A percentile compares a stretch with the other conserved stretches of the same genome.
Conservation (phyloP, 805 yeast species). For the Starmerella apis region DNA sequence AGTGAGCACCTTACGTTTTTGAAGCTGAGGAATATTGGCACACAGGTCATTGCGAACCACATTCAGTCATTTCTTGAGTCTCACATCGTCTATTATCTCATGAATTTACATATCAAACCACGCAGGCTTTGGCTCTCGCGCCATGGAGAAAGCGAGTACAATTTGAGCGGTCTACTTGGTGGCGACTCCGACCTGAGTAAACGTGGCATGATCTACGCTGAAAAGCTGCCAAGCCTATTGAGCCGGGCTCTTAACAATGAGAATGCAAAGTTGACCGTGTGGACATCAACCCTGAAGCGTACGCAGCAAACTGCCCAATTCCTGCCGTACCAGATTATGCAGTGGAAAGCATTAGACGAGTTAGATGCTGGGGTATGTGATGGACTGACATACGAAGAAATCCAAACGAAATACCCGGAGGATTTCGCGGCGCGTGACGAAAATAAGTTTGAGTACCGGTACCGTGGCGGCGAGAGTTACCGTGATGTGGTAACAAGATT, state of each 20-base stretch:
- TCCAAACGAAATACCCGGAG: slow-evolving; percentile 74
- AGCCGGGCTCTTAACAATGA: slow-evolving; percentile 40
- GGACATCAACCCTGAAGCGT: slow-evolving; percentile 88
- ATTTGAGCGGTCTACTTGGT: slow-evolving; percentile 88
- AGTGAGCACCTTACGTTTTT: slow-evolving; percentile 58
- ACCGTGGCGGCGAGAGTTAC: slow-evolving; percentile 95
- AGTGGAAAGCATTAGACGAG: slow-evolving; percentile 96
- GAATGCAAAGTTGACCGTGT: slow-evolving; percentile 60
- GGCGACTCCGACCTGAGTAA: slow-evolving; percentile 83
- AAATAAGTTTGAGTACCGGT: slow-evolving; percentile 88
- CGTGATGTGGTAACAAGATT: slow-evolving; percentile 88
- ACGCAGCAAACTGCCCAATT: slow-evolving; percentile 86
- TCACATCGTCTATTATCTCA: slow-evolving; percentile 86
- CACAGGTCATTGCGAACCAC: slow-evolving; percentile 77
- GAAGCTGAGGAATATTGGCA: slow-evolving; percentile 75
- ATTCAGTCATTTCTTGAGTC: slow-evolving; percentile 84
- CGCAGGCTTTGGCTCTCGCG: slow-evolving; percentile 87
- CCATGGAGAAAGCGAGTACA: slow-evolving; percentile 90
- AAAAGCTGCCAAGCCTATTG: slow-evolving; percentile 67
- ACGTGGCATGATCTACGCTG: slow-evolving; percentile 75
- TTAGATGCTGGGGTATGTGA: slow-evolving; percentile 96
- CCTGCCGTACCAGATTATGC: slow-evolving; percentile 69
- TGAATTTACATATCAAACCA: slow-evolving; percentile 90
- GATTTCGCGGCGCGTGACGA: slow-evolving; percentile 94
- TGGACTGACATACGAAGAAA: slow-evolving; percentile 92